Percentiles rank a stretch among this genome's conserved stretches.
phyloP scores from a whole-genome alignment of 176 grass and related monocot genomes.

The Aegilops tauschii region DNA sequence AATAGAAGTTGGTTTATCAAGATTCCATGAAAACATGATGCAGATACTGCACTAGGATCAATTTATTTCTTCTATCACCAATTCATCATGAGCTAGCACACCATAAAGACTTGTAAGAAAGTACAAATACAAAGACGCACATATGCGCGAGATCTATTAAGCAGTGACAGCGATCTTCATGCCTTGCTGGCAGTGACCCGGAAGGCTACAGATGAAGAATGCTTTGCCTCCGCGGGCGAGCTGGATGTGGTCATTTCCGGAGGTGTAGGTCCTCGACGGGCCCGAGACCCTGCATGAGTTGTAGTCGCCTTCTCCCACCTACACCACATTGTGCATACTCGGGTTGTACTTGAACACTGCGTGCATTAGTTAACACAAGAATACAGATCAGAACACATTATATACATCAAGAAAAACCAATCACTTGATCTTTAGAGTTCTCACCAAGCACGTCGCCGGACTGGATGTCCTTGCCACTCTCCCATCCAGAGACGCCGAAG shows the following conservation, averaged over 20 bases:
- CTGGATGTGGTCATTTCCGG: slow-evolving; percentile 9
- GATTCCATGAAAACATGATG: too few relatives aligned
- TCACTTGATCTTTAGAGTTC: neutral
- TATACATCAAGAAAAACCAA: too few relatives aligned
- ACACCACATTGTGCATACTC: neutral
- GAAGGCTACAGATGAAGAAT: neutral
- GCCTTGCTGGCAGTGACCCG: neutral
- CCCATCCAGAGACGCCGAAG: slow-evolving; percentile 4
- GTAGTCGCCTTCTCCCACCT: slow-evolving; percentile 8
- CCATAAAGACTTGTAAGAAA: neutral
- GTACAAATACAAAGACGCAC: neutral
- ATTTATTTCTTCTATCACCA: neutral
- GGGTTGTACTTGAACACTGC: slow-evolving; percentile 12
- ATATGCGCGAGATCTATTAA: neutral
- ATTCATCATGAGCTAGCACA: neutral
- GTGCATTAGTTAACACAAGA: neutral
- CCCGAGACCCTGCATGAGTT: neutral
- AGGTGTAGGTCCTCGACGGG: neutral
- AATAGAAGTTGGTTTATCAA: too few relatives aligned
- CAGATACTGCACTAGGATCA: neutral
- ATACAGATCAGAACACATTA: neutral
- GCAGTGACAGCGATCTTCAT: slow-evolving; percentile 6
- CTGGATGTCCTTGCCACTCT: slow-evolving; percentile 7
- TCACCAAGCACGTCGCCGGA: slow-evolving; percentile 27
- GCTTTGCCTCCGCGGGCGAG: neutral